Conservation (phyloP, 2,329 filamentous ascomycete species). For the Camptophora hylomeconis region DNA sequence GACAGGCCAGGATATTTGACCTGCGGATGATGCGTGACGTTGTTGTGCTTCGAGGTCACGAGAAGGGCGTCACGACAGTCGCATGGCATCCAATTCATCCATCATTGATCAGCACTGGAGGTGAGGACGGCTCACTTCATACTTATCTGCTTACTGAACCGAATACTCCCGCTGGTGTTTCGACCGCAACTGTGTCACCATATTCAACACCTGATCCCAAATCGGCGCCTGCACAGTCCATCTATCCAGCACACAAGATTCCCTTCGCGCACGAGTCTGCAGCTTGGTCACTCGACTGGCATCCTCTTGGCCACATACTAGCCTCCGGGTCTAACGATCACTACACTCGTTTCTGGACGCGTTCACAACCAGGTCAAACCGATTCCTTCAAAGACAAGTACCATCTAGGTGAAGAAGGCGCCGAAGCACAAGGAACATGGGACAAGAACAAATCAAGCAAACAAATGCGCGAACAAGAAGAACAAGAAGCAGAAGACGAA, state of each 20-base stretch:
- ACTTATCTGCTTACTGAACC: slow-evolving; percentile 96
- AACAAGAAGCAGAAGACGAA: slow-evolving; percentile 87
- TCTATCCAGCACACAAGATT: slow-evolving; percentile 79
- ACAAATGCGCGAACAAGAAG: slow-evolving; percentile 80
- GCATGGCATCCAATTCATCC: slow-evolving; percentile 90
- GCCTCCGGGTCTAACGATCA: slow-evolving; percentile 94
- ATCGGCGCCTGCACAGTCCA: slow-evolving; percentile 73
- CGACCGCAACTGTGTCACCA: slow-evolving; percentile 52
- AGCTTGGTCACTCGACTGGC: slow-evolving; percentile 97
- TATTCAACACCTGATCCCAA: slow-evolving; percentile 73
- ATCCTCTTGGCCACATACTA: slow-evolving; percentile 87
- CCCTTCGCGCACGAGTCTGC: slow-evolving; percentile 85
- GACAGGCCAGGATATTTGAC: slow-evolving; percentile 87
- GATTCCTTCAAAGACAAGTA: slow-evolving; percentile 80
- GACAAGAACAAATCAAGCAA: slow-evolving; percentile 65
- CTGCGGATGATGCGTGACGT: slow-evolving; percentile 98
- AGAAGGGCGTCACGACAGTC: slow-evolving; percentile 88
- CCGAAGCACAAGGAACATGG: slow-evolving; percentile 91
- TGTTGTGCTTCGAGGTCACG: slow-evolving; percentile 80
- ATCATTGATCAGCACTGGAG: slow-evolving; percentile 78
- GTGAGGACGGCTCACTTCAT: slow-evolving; percentile 75
- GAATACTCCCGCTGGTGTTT: slow-evolving; percentile 62
- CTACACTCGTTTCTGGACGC: slow-evolving; percentile 93
- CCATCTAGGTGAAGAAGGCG: slow-evolving; percentile 86
- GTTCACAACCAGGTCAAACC: slow-evolving; percentile 67